Evolutionary conservation across 345 rosid species (phyloP), one percentile per base, ranked within the genome.

Genomic region (Salix suchowensis): DNA sequence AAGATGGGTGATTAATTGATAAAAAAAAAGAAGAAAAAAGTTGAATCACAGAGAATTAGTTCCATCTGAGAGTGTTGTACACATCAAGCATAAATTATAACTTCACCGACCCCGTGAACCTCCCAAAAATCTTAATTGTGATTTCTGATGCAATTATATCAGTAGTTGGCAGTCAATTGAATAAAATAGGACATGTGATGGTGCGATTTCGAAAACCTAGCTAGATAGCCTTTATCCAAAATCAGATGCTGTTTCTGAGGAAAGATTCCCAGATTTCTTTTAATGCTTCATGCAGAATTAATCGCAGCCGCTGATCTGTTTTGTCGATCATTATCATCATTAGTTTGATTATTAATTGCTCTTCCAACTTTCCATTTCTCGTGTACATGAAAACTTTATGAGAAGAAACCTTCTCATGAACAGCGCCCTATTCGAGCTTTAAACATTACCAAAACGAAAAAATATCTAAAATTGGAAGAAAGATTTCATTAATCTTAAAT

Each of bases 121-220:
- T 28, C 26, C 18, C 46, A 77, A 21, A 44, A 60, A 32, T 42
- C 30, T 7, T 14, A n/a, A 3, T 58, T 40, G 68, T 54, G 55
- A 68, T 32, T 16, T 28, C 1, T 60, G 23, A 55, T 68, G 76
- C 34, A 54, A 71, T 71, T 34, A 72, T 39, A 39, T 7, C 13
- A 50, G 80, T 40, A 40, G 68, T 54, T 78, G 55, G 67, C 26
- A 78, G 60, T 78, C 76, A 28, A 16, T 37, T 65, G 58, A 77
- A 52, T 48, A 66, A 37, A 77, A 77, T 19, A 71, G 18, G 32
- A 24, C 60, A 19, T 77, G 39, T 71, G 48, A 58, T 58, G 62
- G 62, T 10, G 28, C 75, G 15, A 42, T 14, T 71, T 44, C 70
- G 12, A 30, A 46, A 48, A 28, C 21, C 64, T 19, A 32, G 70